phyloP scores from a whole-genome alignment of 2,329 filamentous ascomycete genomes.

The Xylariaceae sp. region DNA sequence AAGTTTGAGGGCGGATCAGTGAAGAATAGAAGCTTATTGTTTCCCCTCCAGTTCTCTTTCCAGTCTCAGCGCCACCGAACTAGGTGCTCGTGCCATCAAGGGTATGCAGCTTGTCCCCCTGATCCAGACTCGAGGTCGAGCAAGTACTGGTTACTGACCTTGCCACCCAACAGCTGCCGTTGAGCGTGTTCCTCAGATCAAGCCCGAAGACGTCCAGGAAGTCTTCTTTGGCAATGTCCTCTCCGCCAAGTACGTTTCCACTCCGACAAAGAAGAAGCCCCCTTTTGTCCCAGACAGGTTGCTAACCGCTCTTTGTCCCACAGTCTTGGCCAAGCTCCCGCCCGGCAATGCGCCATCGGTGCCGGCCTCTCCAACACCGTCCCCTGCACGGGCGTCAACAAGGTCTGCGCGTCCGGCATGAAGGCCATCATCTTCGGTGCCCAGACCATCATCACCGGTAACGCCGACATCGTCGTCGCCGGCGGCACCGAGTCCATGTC shows the following conservation, averaged over 20 bases:
- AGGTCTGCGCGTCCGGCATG: conserved; percentile 92
- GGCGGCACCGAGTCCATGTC: conserved; percentile 98
- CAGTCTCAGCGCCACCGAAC: conserved; percentile 76
- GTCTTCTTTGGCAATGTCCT: conserved; percentile 98
- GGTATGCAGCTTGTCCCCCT: conserved; percentile 43
- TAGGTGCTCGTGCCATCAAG: conserved; percentile 91
- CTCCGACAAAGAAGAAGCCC: neutral
- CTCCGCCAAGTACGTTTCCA: conserved; percentile 71
- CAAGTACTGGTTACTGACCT: neutral
- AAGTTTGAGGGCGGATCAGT: neutral
- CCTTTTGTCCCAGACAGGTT: too few relatives aligned
- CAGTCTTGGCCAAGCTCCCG: conserved; percentile 92
- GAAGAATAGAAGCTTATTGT: conserved; percentile 16
- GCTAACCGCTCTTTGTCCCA: conserved; percentile 6
- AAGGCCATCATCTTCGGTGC: conserved; percentile 93
- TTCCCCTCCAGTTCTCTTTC: conserved; percentile 66
- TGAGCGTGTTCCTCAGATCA: conserved; percentile 78
- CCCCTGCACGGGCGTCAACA: conserved; percentile 92
- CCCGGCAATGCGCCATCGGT: conserved; percentile 85
- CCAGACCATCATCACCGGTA: conserved; percentile 96
- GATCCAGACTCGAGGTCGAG: neutral
- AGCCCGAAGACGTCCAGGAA: conserved; percentile 86
- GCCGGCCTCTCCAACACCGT: conserved; percentile 77
- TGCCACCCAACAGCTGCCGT: conserved; percentile 56
- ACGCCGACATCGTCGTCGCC: conserved; percentile 85